Evolutionary conservation across 768 basidiomycete genomes (phyloP).

Genomic region (Mycena capillaripes): DNA sequence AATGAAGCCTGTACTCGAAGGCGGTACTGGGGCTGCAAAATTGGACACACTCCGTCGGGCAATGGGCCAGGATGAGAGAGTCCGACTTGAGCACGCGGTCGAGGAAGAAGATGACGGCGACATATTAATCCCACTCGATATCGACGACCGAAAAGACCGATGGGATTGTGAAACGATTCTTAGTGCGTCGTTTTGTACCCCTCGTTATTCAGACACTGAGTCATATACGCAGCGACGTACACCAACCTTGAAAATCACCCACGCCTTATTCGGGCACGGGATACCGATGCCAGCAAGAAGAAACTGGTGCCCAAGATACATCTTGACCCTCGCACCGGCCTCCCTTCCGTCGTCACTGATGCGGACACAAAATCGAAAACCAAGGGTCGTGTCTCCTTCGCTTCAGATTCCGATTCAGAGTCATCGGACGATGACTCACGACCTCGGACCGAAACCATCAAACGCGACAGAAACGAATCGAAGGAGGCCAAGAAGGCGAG

Average conservation of each 20-base stretch:
- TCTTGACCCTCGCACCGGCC: conserved; percentile 82
- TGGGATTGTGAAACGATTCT: conserved; percentile 99
- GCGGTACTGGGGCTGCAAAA: conserved; percentile 82
- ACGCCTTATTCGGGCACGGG: conserved; percentile 81
- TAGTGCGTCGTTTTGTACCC: conserved; percentile 57
- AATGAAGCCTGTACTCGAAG: conserved; percentile 81
- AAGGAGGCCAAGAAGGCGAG: conserved; percentile 80
- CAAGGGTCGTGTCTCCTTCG: conserved; percentile 32
- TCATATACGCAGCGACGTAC: conserved; percentile 80
- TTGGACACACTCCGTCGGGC: conserved; percentile 84
- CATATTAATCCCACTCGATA: conserved; percentile 54
- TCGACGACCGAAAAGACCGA: conserved; percentile 75
- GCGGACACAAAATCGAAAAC: conserved; percentile 40
- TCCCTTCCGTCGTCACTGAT: conserved; percentile 65
- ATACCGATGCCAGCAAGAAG: conserved; percentile 42
- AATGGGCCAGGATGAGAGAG: conserved; percentile 77
- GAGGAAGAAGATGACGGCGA: conserved; percentile 62
- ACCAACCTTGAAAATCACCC: conserved; percentile 99
- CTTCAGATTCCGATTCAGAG: conserved; percentile 47
- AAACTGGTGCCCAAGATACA: conserved; percentile 72
- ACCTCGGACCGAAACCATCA: conserved; percentile 62
- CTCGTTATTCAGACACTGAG: conserved; percentile 5
- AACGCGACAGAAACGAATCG: conserved; percentile 82
- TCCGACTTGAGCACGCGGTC: conserved; percentile 58
- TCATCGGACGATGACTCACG: conserved; percentile 28